These are phyloP conservation scores for Haplosporangium gracile DNA, from an alignment of 192 early-diverging fungal species.

Conservation along the genomic window DNA sequence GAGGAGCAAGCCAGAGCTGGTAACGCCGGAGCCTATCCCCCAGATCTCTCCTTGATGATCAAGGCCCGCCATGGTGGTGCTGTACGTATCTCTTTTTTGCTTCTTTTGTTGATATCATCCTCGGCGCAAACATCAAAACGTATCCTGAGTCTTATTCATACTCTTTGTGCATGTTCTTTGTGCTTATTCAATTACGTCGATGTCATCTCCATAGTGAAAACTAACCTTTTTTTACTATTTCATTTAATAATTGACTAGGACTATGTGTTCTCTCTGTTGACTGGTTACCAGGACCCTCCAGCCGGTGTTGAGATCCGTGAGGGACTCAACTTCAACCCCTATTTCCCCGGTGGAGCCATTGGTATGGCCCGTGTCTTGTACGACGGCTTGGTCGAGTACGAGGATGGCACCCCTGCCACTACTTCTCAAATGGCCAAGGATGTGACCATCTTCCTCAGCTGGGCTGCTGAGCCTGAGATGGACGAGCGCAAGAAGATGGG, in stretches of 20 bases:
- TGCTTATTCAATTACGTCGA: too few species aligned
- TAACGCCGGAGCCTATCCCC: constrained; percentile 95
- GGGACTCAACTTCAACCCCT: constrained; percentile 98
- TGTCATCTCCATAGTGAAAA: neutral
- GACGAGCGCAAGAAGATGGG: constrained; percentile 98
- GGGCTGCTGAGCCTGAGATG: constrained; percentile 96
- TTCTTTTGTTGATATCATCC: neutral
- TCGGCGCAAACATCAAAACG: neutral
- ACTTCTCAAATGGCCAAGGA: constrained; percentile 98
- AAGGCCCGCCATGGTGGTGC: constrained; percentile 96
- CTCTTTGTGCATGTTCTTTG: too few species aligned
- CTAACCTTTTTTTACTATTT: neutral
- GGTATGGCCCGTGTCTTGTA: constrained; percentile 95
- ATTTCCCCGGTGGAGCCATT: constrained; percentile 99
- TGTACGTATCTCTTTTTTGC: constrained; percentile 59
- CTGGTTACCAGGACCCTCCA: constrained; percentile 95
- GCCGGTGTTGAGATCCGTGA: constrained; percentile 94
- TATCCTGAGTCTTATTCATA: too few species aligned
- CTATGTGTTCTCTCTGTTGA: constrained; percentile 95
- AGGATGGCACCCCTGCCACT: constrained; percentile 95
- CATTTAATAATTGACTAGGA: constrained; percentile 63
- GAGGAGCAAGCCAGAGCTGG: constrained; percentile 96
- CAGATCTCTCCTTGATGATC: constrained; percentile 94
- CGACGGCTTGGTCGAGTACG: constrained; percentile 95
- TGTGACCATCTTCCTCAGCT: constrained; percentile 92